Percentiles rank a stretch among this genome's conserved stretches.
Evolutionary conservation across 352 stramenopile species (phyloP).

Genomic region (Phytophthora kernoviae): DNA sequence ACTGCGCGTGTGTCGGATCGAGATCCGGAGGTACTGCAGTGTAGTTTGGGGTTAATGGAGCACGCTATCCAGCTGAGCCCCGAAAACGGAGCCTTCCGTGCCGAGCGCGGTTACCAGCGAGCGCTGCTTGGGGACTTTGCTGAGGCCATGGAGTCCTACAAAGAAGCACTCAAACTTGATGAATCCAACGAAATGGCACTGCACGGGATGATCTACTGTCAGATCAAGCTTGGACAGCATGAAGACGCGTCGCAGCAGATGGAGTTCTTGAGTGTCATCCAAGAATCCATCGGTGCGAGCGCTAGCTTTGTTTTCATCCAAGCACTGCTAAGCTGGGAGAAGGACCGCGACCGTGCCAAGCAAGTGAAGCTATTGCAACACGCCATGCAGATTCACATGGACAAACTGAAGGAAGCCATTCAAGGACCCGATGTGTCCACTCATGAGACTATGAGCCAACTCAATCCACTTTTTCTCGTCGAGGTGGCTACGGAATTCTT

Average conservation of each 20-base stretch:
- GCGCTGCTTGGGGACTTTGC: constrained; percentile 72
- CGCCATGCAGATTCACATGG: constrained; percentile 84
- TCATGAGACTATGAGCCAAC: constrained; percentile 73
- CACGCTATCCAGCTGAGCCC: constrained; percentile 67
- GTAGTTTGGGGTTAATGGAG: constrained; percentile 70
- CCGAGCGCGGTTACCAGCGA: constrained; percentile 84
- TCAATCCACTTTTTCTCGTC: constrained; percentile 91
- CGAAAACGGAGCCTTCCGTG: constrained; percentile 63
- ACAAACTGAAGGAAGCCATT: constrained; percentile 71
- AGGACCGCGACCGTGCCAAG: constrained; percentile 64
- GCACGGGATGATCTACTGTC: constrained; percentile 92
- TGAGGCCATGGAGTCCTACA: constrained; percentile 87
- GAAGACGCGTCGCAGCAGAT: constrained; percentile 92
- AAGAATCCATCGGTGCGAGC: constrained; percentile 84
- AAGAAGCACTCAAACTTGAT: constrained; percentile 85
- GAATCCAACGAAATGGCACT: constrained; percentile 90
- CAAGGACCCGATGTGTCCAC: constrained; percentile 68
- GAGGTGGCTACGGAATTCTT: constrained; percentile 88
- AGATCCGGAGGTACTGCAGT: constrained; percentile 72
- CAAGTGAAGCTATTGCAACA: constrained; percentile 80
- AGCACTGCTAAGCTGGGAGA: constrained; percentile 83
- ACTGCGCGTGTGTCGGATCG: constrained; percentile 68
- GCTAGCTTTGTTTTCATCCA: constrained; percentile 86
- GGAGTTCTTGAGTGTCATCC: constrained; percentile 91
- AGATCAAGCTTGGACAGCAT: constrained; percentile 87